phyloP scores from a whole-genome alignment of 768 basidiomycete genomes.

The Mycena polygramma region DNA sequence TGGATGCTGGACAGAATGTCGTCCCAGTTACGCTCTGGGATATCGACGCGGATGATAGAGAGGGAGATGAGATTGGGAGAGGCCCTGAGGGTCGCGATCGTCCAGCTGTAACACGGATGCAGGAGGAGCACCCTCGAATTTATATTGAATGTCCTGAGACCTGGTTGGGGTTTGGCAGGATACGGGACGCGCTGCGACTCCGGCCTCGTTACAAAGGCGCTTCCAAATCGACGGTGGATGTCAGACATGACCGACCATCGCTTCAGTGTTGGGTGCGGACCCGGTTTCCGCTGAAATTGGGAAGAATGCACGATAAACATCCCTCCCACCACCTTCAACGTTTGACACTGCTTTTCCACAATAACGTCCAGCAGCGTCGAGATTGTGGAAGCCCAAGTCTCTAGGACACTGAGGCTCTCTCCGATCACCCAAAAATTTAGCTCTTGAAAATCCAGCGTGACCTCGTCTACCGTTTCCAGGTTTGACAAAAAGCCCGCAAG shows the following conservation, averaged over 20 bases:
- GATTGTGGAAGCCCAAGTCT: slow-evolving; percentile 15
- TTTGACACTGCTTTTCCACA: slow-evolving; percentile 17
- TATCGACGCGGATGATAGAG: slow-evolving; percentile 29
- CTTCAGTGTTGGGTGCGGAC: not conserved
- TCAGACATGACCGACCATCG: slow-evolving; percentile 8
- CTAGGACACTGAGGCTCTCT: slow-evolving; percentile 22
- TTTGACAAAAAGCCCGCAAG: slow-evolving; percentile 26
- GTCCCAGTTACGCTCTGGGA: slow-evolving; percentile 28
- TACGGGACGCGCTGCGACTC: not conserved
- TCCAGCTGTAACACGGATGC: slow-evolving; percentile 29
- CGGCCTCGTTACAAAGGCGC: slow-evolving; percentile 5
- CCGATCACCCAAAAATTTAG: slow-evolving; percentile 30
- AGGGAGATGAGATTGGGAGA: slow-evolving; percentile 29
- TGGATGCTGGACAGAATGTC: slow-evolving; percentile 19
- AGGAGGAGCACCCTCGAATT: slow-evolving; percentile 31
- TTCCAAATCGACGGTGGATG: slow-evolving; percentile 21
- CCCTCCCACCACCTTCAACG: slow-evolving; percentile 25
- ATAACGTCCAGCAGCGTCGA: slow-evolving; percentile 25
- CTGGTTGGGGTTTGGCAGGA: not conserved
- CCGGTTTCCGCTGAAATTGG: slow-evolving; percentile 17
- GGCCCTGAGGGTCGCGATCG: slow-evolving; percentile 15
- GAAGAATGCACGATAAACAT: slow-evolving; percentile 33
- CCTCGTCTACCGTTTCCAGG: slow-evolving; percentile 26
- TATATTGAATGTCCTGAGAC: slow-evolving; percentile 25
- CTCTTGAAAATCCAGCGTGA: slow-evolving; percentile 30